Percentiles rank a stretch among this genome's conserved stretches.
phyloP scores from a whole-genome alignment of 1,139 yeast species.

The Scheffersomyces stambukii region DNA sequence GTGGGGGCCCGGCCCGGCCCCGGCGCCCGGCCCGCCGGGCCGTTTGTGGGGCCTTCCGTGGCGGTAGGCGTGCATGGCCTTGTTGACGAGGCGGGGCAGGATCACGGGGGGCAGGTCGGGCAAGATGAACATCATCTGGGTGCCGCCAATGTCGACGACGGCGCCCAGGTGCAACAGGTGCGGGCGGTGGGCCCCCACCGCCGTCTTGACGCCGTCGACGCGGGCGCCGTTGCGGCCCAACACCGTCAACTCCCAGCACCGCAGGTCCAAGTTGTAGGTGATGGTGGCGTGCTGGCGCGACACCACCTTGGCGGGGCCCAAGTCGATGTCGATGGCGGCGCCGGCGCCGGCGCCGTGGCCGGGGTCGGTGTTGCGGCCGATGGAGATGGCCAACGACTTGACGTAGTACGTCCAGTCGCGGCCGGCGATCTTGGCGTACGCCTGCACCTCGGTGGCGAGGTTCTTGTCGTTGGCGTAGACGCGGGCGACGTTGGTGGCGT shows the following conservation, averaged over 20 bases:
- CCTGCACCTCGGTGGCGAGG: slow-evolving; percentile 83
- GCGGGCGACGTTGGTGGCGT: slow-evolving; percentile 46
- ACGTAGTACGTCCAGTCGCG: slow-evolving; percentile 91
- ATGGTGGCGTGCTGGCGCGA: slow-evolving; percentile 86
- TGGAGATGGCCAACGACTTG: slow-evolving; percentile 67
- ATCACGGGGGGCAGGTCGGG: slow-evolving; percentile 85
- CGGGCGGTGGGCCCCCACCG: slow-evolving; percentile 43
- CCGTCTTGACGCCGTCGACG: slow-evolving; percentile 66
- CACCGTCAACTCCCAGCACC: slow-evolving; percentile 83
- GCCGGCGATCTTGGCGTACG: slow-evolving; percentile 96
- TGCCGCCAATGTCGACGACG: slow-evolving; percentile 89
- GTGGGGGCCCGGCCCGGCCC: too few species aligned
- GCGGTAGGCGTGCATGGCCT: slow-evolving; percentile 32
- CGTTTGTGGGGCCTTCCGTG: slow-evolving; percentile 9
- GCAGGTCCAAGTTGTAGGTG: slow-evolving; percentile 65
- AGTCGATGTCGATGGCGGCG: slow-evolving; percentile 69
- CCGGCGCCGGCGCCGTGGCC: slow-evolving; percentile 9
- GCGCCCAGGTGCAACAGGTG: slow-evolving; percentile 77
- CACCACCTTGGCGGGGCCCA: slow-evolving; percentile 96
- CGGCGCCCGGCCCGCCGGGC: too few species aligned
- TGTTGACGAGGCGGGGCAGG: slow-evolving; percentile 45
- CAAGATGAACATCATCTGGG: slow-evolving; percentile 97
- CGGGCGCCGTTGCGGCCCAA: slow-evolving; percentile 91
- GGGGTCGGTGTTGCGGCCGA: slow-evolving; percentile 80
- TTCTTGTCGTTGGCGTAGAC: slow-evolving; percentile 64